Evolutionary conservation across 169 alveolate species (phyloP), one percentile per base, ranked within the genome.

Genomic region (Eimeria zaria): DNA sequence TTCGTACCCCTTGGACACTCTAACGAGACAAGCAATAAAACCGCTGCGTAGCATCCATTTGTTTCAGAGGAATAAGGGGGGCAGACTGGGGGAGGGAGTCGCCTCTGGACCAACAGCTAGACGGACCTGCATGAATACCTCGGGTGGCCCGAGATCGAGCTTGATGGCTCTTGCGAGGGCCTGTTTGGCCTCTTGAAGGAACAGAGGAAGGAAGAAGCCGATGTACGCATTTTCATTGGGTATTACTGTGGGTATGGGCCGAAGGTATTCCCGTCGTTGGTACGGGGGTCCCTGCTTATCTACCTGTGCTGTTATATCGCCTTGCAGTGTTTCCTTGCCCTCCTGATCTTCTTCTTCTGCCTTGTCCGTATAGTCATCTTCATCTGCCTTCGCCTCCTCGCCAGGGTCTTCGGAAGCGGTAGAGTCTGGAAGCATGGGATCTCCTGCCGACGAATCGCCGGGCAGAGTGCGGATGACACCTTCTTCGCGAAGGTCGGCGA

Each of bases 161-260:
- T 73, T 89, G 41, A 88, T 89, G 41, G 95, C 95, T 20, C 97
- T 85, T 4, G 93, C 91, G 22, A 95, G 71, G 81, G 93, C 71
- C 80, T 84, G 95, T 89, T 78, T 95, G 51, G 97, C 95, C 94
- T 95, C 97, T 48, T 85, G 89, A 20, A 87, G 76, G 81, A 95
- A 89, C 51, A 95, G 85, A 30, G 97, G 97, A 8, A 76, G 41
- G n/a, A 95, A 87, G 41, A 78, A 76, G 60, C 93, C 94, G 24
- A 87, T 88, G 89, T 95, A 95, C 33, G 74, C 84, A 58, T 64
- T 41, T 36, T 87, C 93, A 48, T 87, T 87, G 36, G 62, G 78
- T 87, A 87, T 87, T n/a, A 87, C 93, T 27, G 93, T 87, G 33
- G 93, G 93, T 11, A 87, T 87, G n/a, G 93, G 44, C 93, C 93